Conservation (phyloP, 495 filamentous ascomycete species). For the Podospora pseudocomata region DNA sequence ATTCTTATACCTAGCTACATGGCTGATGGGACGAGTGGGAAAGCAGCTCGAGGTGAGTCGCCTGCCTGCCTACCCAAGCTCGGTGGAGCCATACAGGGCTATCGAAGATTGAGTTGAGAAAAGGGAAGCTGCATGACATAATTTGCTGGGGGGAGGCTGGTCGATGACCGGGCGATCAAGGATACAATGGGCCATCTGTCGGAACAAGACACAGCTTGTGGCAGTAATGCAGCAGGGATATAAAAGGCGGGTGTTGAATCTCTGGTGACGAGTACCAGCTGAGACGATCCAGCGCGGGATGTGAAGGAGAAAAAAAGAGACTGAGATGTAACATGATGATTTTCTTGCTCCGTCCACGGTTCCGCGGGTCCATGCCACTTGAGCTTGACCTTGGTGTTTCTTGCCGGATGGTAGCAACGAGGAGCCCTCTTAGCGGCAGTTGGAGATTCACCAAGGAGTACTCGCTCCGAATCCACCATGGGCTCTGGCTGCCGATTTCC, state of each 20-base stretch:
- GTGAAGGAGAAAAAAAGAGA: not conserved
- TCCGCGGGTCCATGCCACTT: not conserved
- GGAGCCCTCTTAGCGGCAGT: not conserved
- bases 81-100: constrained; percentile 24
- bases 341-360: not conserved
- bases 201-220: constrained; percentile 20
- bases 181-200: constrained; percentile 19
- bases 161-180: constrained; percentile 18
- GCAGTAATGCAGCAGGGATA: constrained; percentile 24
- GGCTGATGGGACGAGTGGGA: constrained; percentile 11
- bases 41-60: constrained; percentile 16
- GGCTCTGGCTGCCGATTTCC: constrained; percentile 12
- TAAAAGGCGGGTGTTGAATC: constrained; percentile 13
- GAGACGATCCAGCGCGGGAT: not conserved
- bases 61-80: constrained; percentile 19
- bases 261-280: not conserved
- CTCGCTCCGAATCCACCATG: constrained; percentile 8
- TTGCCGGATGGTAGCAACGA: not conserved
- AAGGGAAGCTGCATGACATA: constrained; percentile 28
- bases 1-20: constrained; percentile 18
- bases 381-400: not conserved
- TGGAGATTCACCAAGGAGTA: not conserved
- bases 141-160: constrained; percentile 18
- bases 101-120: constrained; percentile 14
- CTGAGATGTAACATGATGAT: not conserved